A percentile compares a stretch with the other conserved stretches of the same genome.
These are phyloP conservation scores for Eragrostis tef DNA, from an alignment of 202 grass and related monocot species.

Conservation along the genomic window DNA sequence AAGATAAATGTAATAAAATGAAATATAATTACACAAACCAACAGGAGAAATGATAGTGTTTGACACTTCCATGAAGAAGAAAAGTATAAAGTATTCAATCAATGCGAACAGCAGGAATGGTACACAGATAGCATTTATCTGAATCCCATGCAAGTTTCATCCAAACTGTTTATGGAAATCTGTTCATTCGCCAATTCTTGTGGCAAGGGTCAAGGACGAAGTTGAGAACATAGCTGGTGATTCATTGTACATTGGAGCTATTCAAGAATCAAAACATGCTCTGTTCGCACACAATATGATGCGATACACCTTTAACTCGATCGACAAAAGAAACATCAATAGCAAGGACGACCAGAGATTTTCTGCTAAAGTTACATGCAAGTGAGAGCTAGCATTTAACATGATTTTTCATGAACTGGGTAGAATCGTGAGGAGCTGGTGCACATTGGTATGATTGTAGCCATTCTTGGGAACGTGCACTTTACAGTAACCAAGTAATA, in stretches of 20 bases:
- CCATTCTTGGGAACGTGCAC: background rate
- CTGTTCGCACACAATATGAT: constrained; percentile 21
- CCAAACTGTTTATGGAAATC: constrained; percentile 18
- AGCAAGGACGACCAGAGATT: no score
- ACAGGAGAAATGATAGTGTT: constrained; percentile 9
- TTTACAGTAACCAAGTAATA: constrained; percentile 7
- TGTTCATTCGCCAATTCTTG: constrained; percentile 13
- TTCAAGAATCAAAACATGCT: constrained; percentile 20
- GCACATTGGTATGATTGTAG: constrained; percentile 15
- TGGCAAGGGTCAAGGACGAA: constrained; percentile 20
- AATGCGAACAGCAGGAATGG: no score
- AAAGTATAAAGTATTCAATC: no score
- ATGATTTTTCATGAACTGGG: background rate
- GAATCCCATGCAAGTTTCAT: constrained; percentile 19
- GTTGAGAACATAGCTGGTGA: background rate
- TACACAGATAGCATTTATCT: constrained; percentile 19
- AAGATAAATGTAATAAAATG: constrained; percentile 31
- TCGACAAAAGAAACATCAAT: constrained; percentile 19
- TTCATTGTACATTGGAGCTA: constrained; percentile 29
- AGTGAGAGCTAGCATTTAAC: constrained; percentile 25
- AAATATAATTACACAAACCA: constrained; percentile 28
- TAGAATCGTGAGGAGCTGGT: constrained; percentile 19
- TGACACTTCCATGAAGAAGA: no score
- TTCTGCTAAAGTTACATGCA: constrained; percentile 9
- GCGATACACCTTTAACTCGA: background rate